A percentile compares a stretch with the other conserved stretches of the same genome.
These are phyloP conservation scores for Lachancea sp. DNA, from an alignment of 805 yeast genomes.

Conservation along the genomic window DNA sequence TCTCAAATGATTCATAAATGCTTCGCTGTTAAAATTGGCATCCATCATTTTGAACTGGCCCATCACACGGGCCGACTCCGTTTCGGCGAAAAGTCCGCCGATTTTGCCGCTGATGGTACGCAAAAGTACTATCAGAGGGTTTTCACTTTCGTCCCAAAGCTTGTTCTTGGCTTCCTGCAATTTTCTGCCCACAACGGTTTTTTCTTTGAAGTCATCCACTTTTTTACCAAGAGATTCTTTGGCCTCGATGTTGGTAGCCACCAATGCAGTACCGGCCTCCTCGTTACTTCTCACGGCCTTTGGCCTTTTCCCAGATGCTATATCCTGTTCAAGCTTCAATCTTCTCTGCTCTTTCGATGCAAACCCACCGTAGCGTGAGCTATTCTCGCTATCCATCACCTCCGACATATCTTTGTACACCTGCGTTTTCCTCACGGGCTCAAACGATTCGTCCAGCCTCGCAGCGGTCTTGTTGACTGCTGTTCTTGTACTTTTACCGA, in stretches of 20 bases:
- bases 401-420: conserved; percentile 83
- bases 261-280: conserved; percentile 75
- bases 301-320: conserved; percentile 52
- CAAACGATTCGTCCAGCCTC: conserved; percentile 74
- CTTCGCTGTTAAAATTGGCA: conserved; percentile 75
- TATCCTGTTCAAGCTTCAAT: conserved; percentile 56
- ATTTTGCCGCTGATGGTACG: conserved; percentile 76
- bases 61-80: conserved; percentile 91
- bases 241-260: conserved; percentile 74
- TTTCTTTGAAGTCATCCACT: conserved; percentile 60
- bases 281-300: conserved; percentile 71
- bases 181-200: conserved; percentile 62
- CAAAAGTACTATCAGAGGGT: conserved; percentile 74
- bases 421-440: conserved; percentile 88
- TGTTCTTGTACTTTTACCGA: conserved; percentile 80
- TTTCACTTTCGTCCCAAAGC: conserved; percentile 87
- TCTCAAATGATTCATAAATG: conserved; percentile 75
- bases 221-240: conserved; percentile 60
- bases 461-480: conserved; percentile 81
- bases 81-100: conserved; percentile 88
- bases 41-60: conserved; percentile 83
- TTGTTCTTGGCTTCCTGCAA: conserved; percentile 54
- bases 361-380: conserved; percentile 86
- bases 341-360: conserved; percentile 78
- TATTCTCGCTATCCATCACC: conserved; percentile 87